phyloP scores from a whole-genome alignment of 208 protist genomes.

The Willaertia magna region DNA sequence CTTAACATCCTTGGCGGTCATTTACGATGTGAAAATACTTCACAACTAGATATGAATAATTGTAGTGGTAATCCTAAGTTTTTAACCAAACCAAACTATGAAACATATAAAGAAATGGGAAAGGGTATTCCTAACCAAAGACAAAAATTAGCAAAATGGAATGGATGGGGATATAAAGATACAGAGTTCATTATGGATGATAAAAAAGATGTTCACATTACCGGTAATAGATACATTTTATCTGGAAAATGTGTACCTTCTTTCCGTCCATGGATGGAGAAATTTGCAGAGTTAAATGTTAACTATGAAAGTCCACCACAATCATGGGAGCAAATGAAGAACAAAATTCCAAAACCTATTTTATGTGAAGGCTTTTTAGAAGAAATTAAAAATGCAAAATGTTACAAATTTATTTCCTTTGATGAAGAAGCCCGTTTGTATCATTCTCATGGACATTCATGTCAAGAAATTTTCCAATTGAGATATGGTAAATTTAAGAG shows the following conservation, averaged over 20 bases:
- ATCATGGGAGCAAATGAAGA: background rate
- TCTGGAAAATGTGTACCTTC: background rate
- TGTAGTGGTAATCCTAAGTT: too few relatives aligned
- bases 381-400: background rate
- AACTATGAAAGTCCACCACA: background rate
- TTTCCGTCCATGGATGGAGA: background rate
- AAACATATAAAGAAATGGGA: background rate
- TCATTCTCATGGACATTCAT: background rate
- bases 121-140: background rate
- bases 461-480: conserved; percentile 1
- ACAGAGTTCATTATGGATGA: background rate
- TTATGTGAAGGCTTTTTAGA: background rate
- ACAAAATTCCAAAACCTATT: background rate
- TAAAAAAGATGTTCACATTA: background rate
- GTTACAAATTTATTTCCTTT: background rate
- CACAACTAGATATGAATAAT: too few relatives aligned
- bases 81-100: too few relatives aligned
- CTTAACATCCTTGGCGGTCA: too few relatives aligned
- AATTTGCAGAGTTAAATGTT: background rate
- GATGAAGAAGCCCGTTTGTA: background rate
- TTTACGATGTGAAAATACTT: too few relatives aligned
- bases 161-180: conserved; percentile 6
- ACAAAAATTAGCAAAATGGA: conserved; percentile 4
- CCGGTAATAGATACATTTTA: background rate
- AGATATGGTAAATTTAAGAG: background rate